These are phyloP conservation scores for Simplicillium aogashimaense DNA, from an alignment of 2,329 filamentous ascomycete species.

Conservation along the genomic window DNA sequence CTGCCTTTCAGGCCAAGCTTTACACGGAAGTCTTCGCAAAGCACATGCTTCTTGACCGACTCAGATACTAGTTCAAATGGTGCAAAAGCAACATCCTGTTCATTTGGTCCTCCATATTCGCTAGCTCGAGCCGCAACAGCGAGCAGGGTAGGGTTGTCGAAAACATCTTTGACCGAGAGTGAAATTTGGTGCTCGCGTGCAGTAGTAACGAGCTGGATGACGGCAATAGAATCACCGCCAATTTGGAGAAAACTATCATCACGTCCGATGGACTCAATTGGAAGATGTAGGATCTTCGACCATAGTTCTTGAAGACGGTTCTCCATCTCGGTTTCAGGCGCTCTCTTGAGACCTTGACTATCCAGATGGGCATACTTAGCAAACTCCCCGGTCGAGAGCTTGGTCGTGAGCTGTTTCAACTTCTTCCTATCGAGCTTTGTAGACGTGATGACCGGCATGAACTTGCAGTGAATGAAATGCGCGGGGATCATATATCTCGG, in stretches of 20 bases:
- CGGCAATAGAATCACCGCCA: slow-evolving; percentile 41
- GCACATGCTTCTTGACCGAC: no score
- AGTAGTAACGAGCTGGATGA: slow-evolving; percentile 43
- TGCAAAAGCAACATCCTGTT: no score
- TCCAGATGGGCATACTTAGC: slow-evolving; percentile 1
- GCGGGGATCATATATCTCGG: slow-evolving; percentile 12
- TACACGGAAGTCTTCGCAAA: no score
- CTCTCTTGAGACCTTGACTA: slow-evolving; percentile 14
- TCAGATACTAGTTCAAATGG: no score
- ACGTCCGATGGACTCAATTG: slow-evolving; percentile 18
- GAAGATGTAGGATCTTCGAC: slow-evolving; percentile 14
- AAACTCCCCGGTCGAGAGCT: neutral
- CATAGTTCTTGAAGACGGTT: slow-evolving; percentile 18
- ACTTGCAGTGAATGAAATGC: slow-evolving; percentile 10
- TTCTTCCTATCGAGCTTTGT: slow-evolving; percentile 10
- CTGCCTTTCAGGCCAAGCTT: neutral
- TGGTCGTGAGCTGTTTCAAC: neutral
- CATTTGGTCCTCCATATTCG: no score
- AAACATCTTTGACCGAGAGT: slow-evolving; percentile 39
- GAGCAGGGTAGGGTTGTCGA: slow-evolving; percentile 15
- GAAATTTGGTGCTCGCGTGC: slow-evolving; percentile 30
- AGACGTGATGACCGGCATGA: slow-evolving; percentile 11
- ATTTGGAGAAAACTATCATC: slow-evolving; percentile 44
- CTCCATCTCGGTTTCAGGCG: slow-evolving; percentile 21
- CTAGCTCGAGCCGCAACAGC: neutral